Base-by-base conservation (phyloP, 768 basidiomycete species). In the Rhodosporidiobolus sp. region DNA sequence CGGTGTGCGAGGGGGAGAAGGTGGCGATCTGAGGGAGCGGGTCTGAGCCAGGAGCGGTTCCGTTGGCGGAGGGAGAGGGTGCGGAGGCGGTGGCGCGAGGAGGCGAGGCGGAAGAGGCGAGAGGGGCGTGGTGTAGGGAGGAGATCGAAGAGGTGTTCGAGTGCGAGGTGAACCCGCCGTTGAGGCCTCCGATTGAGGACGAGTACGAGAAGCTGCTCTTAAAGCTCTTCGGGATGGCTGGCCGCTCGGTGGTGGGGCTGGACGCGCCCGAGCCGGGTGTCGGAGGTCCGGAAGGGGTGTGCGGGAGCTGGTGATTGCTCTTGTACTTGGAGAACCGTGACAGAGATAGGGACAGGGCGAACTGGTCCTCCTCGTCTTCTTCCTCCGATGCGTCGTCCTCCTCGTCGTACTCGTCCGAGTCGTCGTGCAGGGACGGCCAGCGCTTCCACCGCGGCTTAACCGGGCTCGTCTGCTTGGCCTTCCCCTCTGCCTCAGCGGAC, bases 201-300 rank as follows among this genome's bases (percentile, higher is more conserved):
- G 63, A 59, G 59, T 70, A 70, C 49, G 73, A 67, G 68, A 69
- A 74, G 10, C 65, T 67, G 2, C 65, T 63, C 43, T 74, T 66
- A 46, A 32, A 66, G 28, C 12, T 9, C 45, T 43, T 65, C 22
- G 61, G 43, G 17, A 50, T 28, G 26, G 35, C 20, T 26, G 67
- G 61, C 43, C 61, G 35, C 45, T 30, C 28, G 20, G 50, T 11
- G 22, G 6, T 12, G 46, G 30, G 1, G 60, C 45, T 22, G 10
- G 11, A 3, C 22, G 14, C 12, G 46, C 12, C 8, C 3, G 26
- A 20, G 48, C 4, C 22, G 52, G 28, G 20, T 4, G 32, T 1
- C 50, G n/a, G 19, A 63, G 46, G 24, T 9, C 24, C 11, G 45
- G 63, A 58, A 7, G 59, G 52, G 8, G 68, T 66, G 38, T 61